A percentile compares a stretch with the other conserved stretches of the same genome.
Conservation (phyloP, 345 rosid species). For the Lagerstroemia speciosa region DNA sequence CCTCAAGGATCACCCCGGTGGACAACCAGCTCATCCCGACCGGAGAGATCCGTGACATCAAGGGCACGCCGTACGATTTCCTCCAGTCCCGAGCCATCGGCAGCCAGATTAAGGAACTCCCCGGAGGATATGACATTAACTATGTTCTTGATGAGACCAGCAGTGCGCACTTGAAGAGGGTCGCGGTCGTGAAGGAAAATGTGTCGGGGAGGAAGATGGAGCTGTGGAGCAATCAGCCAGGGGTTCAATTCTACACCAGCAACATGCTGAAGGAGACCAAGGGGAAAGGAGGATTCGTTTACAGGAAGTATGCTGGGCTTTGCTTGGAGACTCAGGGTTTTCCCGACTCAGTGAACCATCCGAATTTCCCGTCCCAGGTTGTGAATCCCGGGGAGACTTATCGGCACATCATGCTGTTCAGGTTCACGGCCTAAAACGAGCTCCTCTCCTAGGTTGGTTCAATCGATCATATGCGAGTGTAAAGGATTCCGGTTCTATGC, state of each 20-base stretch:
- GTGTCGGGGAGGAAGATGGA: slow-evolving; percentile 67
- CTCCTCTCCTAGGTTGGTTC: background rate
- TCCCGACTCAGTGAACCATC: slow-evolving; percentile 73
- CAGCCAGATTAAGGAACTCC: slow-evolving; percentile 32
- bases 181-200: slow-evolving; percentile 44
- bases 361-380: slow-evolving; percentile 68
- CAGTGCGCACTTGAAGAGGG: slow-evolving; percentile 30
- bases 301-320: slow-evolving; percentile 39
- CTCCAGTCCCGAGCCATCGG: slow-evolving; percentile 36
- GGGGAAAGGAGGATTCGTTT: slow-evolving; percentile 55
- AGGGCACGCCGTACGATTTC: slow-evolving; percentile 67
- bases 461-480: no score
- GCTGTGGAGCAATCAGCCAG: slow-evolving; percentile 57
- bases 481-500: background rate
- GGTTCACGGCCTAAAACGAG: slow-evolving; percentile 38
- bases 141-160: slow-evolving; percentile 38
- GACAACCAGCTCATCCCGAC: slow-evolving; percentile 71
- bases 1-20: slow-evolving; percentile 50
- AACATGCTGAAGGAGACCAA: slow-evolving; percentile 31
- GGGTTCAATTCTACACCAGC: slow-evolving; percentile 68
- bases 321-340: slow-evolving; percentile 79
- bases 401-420: slow-evolving; percentile 52
- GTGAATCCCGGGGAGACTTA: slow-evolving; percentile 48
- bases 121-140: slow-evolving; percentile 72
- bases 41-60: slow-evolving; percentile 27